A percentile compares a stretch with the other conserved stretches of the same genome.
phyloP scores from a whole-genome alignment of 2,329 filamentous ascomycete genomes.

The Akanthomyces dipterigenus region DNA sequence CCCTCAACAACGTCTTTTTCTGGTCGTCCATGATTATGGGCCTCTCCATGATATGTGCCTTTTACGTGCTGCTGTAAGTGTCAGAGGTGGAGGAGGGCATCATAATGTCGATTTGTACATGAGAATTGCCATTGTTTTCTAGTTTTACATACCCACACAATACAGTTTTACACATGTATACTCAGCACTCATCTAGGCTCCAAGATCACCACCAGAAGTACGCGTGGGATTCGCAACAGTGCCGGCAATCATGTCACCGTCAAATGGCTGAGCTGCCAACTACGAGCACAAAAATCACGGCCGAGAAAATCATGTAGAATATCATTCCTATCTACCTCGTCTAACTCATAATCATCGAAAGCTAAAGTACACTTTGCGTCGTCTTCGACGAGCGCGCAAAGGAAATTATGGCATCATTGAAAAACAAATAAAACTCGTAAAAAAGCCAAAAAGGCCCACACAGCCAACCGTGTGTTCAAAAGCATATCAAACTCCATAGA shows the following conservation, averaged over 20 bases:
- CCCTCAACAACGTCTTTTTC: conserved; percentile 83
- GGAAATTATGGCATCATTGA: conserved; percentile 29
- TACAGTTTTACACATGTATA: neutral
- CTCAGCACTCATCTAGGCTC: too few species aligned
- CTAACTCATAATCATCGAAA: conserved; percentile 35
- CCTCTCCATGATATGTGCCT: conserved; percentile 59
- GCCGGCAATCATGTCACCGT: too few species aligned
- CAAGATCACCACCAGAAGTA: too few species aligned
- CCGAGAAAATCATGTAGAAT: conserved; percentile 11
- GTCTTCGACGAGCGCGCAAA: conserved; percentile 19
- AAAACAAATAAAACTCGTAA: conserved; percentile 28
- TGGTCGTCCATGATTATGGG: conserved; percentile 91
- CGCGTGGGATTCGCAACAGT: too few species aligned
- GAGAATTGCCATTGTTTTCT: neutral
- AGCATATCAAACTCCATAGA: conserved; percentile 34
- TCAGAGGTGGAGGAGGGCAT: too few species aligned
- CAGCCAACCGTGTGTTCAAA: conserved; percentile 14
- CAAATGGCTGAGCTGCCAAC: too few species aligned
- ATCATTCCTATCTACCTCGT: conserved; percentile 28
- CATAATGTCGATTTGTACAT: too few species aligned
- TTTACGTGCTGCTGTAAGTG: conserved; percentile 38
- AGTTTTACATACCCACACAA: conserved; percentile 7
- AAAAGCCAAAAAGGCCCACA: conserved; percentile 26
- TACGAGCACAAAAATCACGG: too few species aligned
- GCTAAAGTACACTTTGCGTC: conserved; percentile 32